Base-by-base conservation (phyloP, 805 yeast species). In the Myxozyma neotropica region DNA sequence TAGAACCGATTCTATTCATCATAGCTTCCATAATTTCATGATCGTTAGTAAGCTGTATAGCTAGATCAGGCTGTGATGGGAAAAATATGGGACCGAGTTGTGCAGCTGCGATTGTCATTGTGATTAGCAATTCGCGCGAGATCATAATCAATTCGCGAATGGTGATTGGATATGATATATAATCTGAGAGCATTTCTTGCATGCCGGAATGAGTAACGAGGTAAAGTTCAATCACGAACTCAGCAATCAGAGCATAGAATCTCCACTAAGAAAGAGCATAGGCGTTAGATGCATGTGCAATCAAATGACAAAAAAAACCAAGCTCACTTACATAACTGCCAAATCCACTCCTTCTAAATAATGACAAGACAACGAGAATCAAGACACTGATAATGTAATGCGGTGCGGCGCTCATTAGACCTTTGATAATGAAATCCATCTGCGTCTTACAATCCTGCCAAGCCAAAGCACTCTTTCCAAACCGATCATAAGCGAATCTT, bases 401-500 rank as follows among this genome's bases (percentile, higher is more conserved):
- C 42, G 55, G 56, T 6, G 40, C 31, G 8, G 48, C 23, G 10
- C 12, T 39, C 24, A 24, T 19, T 15, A 63, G n/a, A n/a, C 66
- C 66, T 10, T 43, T 52, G 26, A 31, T 17, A 4, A 59, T 29
- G 26, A 24, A 56, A 33, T 61, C 59, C 38, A 17, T 2, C 51
- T 44, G 51, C 19, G 61, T 42, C 42, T 26, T 53, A 42, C 58
- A 42, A 5, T 53, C 54, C 43, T 21, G 26, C 64, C 64, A 61
- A 85, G 86, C 56, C 77, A 89, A 76, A 56, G 94, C 96, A 69
- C 86, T 91, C 69, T 83, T 86, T 74, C 97, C 97, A 70, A 84
- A 89, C 62, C 85, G 82, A 74, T 92, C 97, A 71, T 92, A 93
- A 2, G 85, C 71, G 45, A 85, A 89, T 79, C 96, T 84, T 76